A percentile compares a stretch with the other conserved stretches of the same genome.
Evolutionary conservation across 2,329 filamentous ascomycete species (phyloP).

Genomic region (Fusarium floridanum): DNA sequence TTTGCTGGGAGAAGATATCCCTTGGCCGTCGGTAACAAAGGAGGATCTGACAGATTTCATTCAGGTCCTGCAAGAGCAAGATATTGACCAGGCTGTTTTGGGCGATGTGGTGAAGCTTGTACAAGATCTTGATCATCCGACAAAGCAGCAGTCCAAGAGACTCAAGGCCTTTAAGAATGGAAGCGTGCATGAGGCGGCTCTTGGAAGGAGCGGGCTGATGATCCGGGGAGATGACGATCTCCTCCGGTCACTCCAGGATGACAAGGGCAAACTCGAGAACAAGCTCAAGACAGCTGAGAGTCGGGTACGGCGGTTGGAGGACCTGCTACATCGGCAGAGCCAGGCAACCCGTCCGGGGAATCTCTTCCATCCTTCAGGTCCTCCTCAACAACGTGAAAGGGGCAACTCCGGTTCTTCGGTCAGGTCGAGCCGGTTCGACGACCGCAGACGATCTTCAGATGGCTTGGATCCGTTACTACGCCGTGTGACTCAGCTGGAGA

Average conservation of each 20-base stretch:
- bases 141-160: conserved; percentile 86
- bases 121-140: conserved; percentile 83
- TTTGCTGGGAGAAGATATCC: conserved; percentile 80
- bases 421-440: conserved; percentile 58
- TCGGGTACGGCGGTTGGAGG: conserved; percentile 89
- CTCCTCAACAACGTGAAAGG: conserved; percentile 62
- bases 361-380: conserved; percentile 64
- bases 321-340: conserved; percentile 87
- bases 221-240: conserved; percentile 90
- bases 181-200: conserved; percentile 89
- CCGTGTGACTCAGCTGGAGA: conserved; percentile 76
- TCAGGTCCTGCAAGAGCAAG: conserved; percentile 72
- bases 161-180: conserved; percentile 97
- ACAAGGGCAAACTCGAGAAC: conserved; percentile 81
- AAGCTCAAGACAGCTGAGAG: conserved; percentile 88
- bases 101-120: conserved; percentile 82
- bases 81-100: conserved; percentile 74
- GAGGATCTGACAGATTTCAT: conserved; percentile 83
- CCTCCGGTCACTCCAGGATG: conserved; percentile 80
- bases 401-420: conserved; percentile 64
- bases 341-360: conserved; percentile 68
- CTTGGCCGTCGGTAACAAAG: conserved; percentile 83
- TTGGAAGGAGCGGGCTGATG: conserved; percentile 88
- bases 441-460: conserved; percentile 62
- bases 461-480: conserved; percentile 61